Evolutionary conservation across 192 early-diverging fungal species (phyloP), one percentile per base, ranked within the genome.

Genomic region (Podila epicladia): DNA sequence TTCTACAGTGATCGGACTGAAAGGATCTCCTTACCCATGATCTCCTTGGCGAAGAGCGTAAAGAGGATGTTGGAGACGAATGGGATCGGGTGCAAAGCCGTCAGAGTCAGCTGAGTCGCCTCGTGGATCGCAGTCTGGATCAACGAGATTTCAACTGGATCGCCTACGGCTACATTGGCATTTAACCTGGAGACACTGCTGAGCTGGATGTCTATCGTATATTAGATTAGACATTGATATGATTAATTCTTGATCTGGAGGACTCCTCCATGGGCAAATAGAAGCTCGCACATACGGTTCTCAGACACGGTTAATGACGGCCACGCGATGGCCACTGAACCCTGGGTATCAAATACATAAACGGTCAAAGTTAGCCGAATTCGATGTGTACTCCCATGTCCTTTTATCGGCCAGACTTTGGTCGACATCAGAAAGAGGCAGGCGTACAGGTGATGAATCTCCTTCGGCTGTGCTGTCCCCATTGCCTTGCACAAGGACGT

Each of bases 1-100:
- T 45, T 45, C 3, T 45, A 17, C 13, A 45, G 8, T 15, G 4
- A 4, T 15, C 1, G 13, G 15, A 15, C 11, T 15, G 41, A 17
- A 45, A 45, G 7, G 41, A 22, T 55, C 53, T 9, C 29, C 84
- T 62, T 87, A 92, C 92, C 68, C 67, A 94, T 71, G 17, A 90
- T 83, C 71, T 93, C 91, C 45, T 92, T 92, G 29, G 85, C 62
- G 65, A 86, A 92, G 1, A 88, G 83, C 17, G 57, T 82, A 26
- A 94, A 79, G 50, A 82, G 62, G 17, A 85, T 64, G 67, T 92
- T 88, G 12, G 83, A 63, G 2, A 85, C 64, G 62, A 87, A 85
- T 20, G 78, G 70, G 6, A 67, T 61, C 9, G 63, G 41, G 31
- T 72, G 69, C 12, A 82, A 35, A 4, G 87, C 85, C 11, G 76